Base-by-base conservation (phyloP, 331 rosid species). In the Dryas integrifolia region DNA sequence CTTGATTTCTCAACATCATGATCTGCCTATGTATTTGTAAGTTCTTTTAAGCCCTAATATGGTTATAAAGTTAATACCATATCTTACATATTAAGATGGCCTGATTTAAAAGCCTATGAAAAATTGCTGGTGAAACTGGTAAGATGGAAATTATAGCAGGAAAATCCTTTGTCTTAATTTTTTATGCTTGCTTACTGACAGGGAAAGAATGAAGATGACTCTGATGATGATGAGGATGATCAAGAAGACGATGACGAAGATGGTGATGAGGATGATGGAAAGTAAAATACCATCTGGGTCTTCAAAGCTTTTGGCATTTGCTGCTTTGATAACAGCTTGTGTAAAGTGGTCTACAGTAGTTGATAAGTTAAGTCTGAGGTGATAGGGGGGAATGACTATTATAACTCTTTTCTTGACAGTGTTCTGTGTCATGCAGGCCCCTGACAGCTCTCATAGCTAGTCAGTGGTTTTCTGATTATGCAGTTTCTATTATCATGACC, bases 161-260 rank as follows among this genome's bases (percentile, higher is more conserved):
- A 43, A 63, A n/a, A n/a, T 60, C 10, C 35, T 1, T n/a, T 51
- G n/a, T 16, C 45, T 67, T 44, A 44, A 18, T 49, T 15, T 49
- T 58, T 10, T 1, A 47, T 60, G 52, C 59, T 74, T 62, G 2
- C 43, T 38, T 55, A 2, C 38, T 72, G 5, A 69, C 88, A 93
- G 97, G 93, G 76, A 59, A 87, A 87, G 79, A 89, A 88, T 38
- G 93, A 80, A 8, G 89, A 85, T 4, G 96, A 85, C 43, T 86
- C 89, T 4, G 92, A 87, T 35, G 89, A 89, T 10, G 96, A 86
- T 3, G 81, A 76, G 1, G 86, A 82, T 0, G 78, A 89, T 12
- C 91, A 87, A 21, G 64, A 82, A 4, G 82, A 74, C 0, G 89
- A 84, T 0, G 89, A 82, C 0, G 92, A 85, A 0, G 96, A 80